Evolutionary conservation across 1,284 basidiomycete species (phyloP), one percentile per base, ranked within the genome.

Genomic region (Apiotrichum siamense): DNA sequence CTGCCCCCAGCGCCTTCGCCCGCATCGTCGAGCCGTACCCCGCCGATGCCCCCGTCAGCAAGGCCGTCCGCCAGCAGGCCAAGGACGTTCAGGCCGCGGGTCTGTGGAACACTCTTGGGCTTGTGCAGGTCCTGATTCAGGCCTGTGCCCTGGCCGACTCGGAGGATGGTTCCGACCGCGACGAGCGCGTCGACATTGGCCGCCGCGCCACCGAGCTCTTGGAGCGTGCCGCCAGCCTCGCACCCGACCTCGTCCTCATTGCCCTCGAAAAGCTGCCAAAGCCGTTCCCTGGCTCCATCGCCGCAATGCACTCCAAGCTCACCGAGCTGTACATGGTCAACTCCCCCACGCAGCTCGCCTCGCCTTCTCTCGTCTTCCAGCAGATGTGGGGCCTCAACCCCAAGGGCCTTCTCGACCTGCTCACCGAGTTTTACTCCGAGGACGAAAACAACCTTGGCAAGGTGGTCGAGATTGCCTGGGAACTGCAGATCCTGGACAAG

Each of bases 301-400:
- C 81, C 29, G 88, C 92, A 60, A 88, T 97, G 72, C 84, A 88
- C 17, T 82, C 86, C 47, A 87, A 87, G 65, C 79, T 98, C 24
- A 78, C 97, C 44, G 80, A 83, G 39, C 87, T 93, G 83, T 97
- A 98, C 78, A 79, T 98, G 42, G 58, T 62, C 26, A 60, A 61
- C 24, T 51, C 63, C 7, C 46, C 50, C 4, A 84, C 83, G 20
- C 87, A 90, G 6, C 88, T 96, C 66, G 90, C 91, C 7, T 92
- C 92, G 60, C 88, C 94, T 62, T 88, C 94, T 61, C 82, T 98
- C 21, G 93, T 97, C 51, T 97, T 98, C 77, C 89, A 94, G 83
- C 81, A 90, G 51, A 83, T 98, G 54, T 94, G 88, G 86, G 87
- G 93, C 65, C 87, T 88, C 44, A 84, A 93, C 63, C 87, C 86